These are phyloP conservation scores for Acer yangbiense DNA, from an alignment of 345 rosid species.

Conservation along the genomic window DNA sequence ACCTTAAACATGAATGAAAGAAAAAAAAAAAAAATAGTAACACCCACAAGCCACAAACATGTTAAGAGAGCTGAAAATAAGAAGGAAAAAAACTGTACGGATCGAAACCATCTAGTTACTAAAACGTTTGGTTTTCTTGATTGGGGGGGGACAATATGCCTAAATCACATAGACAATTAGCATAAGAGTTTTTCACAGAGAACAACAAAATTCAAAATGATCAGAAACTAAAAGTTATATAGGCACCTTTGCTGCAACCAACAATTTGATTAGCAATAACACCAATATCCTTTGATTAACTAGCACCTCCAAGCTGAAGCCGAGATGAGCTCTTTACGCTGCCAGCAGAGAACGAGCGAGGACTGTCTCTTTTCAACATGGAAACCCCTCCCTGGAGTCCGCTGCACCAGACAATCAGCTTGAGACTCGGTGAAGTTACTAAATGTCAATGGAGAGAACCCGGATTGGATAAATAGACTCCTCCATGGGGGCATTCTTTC, in stretches of 20 bases:
- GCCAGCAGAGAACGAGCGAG: slow-evolving; percentile 85
- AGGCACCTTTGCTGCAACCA: slow-evolving; percentile 32
- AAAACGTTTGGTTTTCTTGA: slow-evolving; percentile 39
- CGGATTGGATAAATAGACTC: slow-evolving; percentile 66
- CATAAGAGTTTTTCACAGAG: slow-evolving; percentile 33
- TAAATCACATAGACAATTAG: slow-evolving; percentile 52
- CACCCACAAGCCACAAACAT: slow-evolving; percentile 24
- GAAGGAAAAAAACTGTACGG: slow-evolving; percentile 30
- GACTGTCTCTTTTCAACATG: slow-evolving; percentile 78
- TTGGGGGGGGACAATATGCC: slow-evolving; percentile 32
- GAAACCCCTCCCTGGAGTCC: slow-evolving; percentile 73
- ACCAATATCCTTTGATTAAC: slow-evolving; percentile 28
- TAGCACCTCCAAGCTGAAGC: slow-evolving; percentile 87
- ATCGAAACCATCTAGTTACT: slow-evolving; percentile 35
- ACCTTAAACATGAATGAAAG: slow-evolving; percentile 21
- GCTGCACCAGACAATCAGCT: slow-evolving; percentile 78
- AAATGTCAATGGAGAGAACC: slow-evolving; percentile 64
- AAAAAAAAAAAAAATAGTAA: slow-evolving; percentile 15
- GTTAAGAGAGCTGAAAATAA: slow-evolving; percentile 26
- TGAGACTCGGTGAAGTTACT: slow-evolving; percentile 86
- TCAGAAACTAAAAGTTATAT: slow-evolving; percentile 37
- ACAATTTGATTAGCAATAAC: slow-evolving; percentile 15
- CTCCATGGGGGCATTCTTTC: slow-evolving; percentile 74
- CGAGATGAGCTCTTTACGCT: slow-evolving; percentile 77
- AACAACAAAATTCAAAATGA: slow-evolving; percentile 27